Evolutionary conservation across 2,329 filamentous ascomycete species (phyloP), one percentile per base, ranked within the genome.

Genomic region (Clonostachys rhizophaga): DNA sequence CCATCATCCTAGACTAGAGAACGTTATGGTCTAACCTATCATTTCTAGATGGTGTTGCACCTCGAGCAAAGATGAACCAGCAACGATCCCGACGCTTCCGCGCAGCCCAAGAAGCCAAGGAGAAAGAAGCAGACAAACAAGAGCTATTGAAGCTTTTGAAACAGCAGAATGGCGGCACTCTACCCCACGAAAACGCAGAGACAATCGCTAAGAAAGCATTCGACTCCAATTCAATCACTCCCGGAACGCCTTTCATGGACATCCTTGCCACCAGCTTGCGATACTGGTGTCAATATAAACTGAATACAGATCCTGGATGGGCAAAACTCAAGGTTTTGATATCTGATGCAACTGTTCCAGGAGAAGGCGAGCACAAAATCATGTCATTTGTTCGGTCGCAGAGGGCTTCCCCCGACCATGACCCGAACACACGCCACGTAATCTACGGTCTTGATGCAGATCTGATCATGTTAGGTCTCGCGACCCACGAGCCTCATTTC

Each of bases 31-130:
- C 5, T 34, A 17, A 16, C 43, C 18, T 20, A 34, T 45, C 47
- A 36, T 34, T 14, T 39, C 5, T 36, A 91, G 94, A 99, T 70
- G 94, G 94, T 64, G 94, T 99, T 54, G 94, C 94, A 5, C 95
- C 94, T 42, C 87, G 94, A 66, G 95, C 95, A 49, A 99, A 99
- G 71, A 99, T 99, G 94, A 99, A 99, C 65, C 95, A 99, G 65
- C 94, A 99, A 71, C 89, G 94, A 52, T 95, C 94, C 40, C 83
- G 94, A 67, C 89, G 94, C 59, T 99, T 99, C 71, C 86, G 94
- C 52, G 88, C 92, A 18, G 94, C 91, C 3, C 90, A 92, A 65
- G 94, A 99, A 65, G 94, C 94, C 14, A 85, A 90, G 61, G 91
- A 97, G 64, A 96, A 96, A 64, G 91, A 95, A 61, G 84, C 87